Evolutionary conservation across 1,284 basidiomycete genomes (phyloP), one percentile per base, ranked within the genome.

Genomic region (Sanghuangporus sanghuang): DNA sequence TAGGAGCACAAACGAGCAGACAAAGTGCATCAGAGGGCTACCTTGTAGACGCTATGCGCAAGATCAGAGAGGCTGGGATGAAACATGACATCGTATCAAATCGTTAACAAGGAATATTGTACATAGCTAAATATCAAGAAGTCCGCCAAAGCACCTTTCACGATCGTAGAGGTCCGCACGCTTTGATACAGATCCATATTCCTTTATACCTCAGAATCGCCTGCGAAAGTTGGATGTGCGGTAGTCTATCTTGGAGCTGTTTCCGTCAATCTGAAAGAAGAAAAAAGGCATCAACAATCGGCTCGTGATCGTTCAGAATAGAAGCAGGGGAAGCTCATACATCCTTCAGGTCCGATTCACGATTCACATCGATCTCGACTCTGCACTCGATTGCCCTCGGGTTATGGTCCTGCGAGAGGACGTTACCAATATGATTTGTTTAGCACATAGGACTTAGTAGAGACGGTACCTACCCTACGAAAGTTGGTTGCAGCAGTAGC

Each of bases 1-100:
- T 76, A 6, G 73, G 71, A 1, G 69, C 65, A 27, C 65, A 74
- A 57, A 73, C 72, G 23, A 67, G 65, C 2, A 57, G 40, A 73
- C 18, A 48, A 21, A 49, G 9, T 3, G 3, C 27, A 32, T 32
- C 27, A 32, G 27, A 32, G 2, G 27, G 0, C 27, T 32, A 5
- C 27, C 27, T 32, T 32, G 27, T 0, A 32, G 27, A 32, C 27
- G 27, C 27, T 3, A 32, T 32, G 27, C 3, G 2, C 27, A 32
- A 32, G 2, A 3, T 32, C 2, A 32, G 27, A 5, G 27, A 32
- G 27, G 27, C 0, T 3, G 27, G 27, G 5, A 32, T 32, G 27
- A 32, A 32, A 32, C 27, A 32, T 32, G 27, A 32, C 27, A 3
- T 32, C 27, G 27, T 32, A 32, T 32, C 27, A 2, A 32, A 32